A percentile compares a stretch with the other conserved stretches of the same genome.
These are phyloP conservation scores for Tuber indicum DNA, from an alignment of 495 filamentous ascomycete species.

Conservation along the genomic window DNA sequence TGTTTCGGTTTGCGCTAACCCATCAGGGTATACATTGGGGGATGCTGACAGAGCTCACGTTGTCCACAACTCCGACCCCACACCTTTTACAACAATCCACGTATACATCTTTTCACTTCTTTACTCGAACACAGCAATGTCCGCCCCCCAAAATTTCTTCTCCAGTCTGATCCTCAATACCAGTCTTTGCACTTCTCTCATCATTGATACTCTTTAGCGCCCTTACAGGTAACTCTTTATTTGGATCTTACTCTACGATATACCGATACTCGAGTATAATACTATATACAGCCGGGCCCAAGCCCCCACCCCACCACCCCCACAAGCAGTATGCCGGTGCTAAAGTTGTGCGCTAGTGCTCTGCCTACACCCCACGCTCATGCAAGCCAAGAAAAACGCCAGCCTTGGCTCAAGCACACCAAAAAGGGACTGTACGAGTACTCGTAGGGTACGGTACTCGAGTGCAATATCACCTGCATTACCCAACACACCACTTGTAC, in stretches of 20 bases:
- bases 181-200: neutral
- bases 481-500: slow-evolving; percentile 2
- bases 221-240: neutral
- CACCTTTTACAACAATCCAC: too few relatives aligned
- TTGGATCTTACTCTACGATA: neutral
- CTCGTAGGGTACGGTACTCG: too few relatives aligned
- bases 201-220: neutral
- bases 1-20: neutral
- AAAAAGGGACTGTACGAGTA: neutral
- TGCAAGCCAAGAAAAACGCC: neutral
- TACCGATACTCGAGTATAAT: neutral
- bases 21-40: too few relatives aligned
- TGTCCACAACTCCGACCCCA: too few relatives aligned
- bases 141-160: neutral
- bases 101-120: neutral
- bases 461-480: neutral
- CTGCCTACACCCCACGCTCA: neutral
- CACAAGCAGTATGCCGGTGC: neutral
- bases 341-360: neutral
- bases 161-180: neutral
- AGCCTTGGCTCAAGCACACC: neutral
- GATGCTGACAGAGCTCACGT: too few relatives aligned
- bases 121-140: neutral
- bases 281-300: neutral
- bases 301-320: neutral